Conservation (phyloP, 148 eudicot species). For the Oxyria digyna region DNA sequence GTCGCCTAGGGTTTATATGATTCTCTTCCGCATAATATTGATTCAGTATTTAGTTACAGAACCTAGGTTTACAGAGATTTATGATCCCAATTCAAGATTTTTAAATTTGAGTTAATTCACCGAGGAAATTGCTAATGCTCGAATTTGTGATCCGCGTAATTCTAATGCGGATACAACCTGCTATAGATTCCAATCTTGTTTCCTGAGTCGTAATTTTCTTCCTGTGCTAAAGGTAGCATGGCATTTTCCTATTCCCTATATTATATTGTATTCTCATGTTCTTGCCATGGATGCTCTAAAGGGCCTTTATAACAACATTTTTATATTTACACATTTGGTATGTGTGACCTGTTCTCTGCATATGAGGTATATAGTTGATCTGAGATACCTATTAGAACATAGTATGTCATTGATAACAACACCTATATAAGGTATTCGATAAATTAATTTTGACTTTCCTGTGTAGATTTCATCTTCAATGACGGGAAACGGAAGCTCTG, state of each 20-base stretch:
- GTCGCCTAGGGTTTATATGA: no score
- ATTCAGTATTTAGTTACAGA: background rate
- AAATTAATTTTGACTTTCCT: background rate
- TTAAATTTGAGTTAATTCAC: background rate
- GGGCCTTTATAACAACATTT: background rate
- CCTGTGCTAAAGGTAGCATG: background rate
- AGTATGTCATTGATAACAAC: background rate
- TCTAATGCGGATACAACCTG: background rate
- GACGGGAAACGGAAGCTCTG: constrained; percentile 39
- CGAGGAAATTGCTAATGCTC: background rate
- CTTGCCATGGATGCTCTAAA: background rate
- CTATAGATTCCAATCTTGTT: background rate
- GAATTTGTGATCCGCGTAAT: background rate
- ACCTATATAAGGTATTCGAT: no score
- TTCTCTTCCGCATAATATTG: no score
- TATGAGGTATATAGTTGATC: background rate
- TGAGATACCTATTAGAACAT: background rate
- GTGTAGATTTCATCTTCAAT: constrained; percentile 11
- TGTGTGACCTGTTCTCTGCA: background rate
- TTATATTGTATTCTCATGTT: background rate
- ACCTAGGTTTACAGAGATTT: background rate
- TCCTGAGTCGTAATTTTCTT: background rate
- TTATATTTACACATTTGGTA: background rate
- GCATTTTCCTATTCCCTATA: background rate
- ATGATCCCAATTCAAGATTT: background rate